Conservation (phyloP, 78 protist genomes). For the Isochrysis galbana region DNA sequence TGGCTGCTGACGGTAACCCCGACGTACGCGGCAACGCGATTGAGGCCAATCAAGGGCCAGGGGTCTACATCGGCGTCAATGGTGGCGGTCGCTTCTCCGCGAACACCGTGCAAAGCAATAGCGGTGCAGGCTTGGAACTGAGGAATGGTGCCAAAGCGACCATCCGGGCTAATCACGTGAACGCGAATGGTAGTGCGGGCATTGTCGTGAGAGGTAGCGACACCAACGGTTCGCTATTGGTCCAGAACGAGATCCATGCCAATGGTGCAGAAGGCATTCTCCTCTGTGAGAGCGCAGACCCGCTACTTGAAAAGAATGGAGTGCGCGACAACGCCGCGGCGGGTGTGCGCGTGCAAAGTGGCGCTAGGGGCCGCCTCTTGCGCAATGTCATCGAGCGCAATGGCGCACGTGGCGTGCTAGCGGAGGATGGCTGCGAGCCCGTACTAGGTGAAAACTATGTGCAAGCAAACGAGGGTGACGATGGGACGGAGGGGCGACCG, state of each 20-base stretch:
- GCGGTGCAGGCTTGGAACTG: not conserved
- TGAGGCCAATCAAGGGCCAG: not conserved
- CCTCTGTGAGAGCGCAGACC: not conserved
- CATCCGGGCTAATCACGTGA: not conserved
- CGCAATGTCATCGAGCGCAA: not conserved
- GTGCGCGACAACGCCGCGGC: not conserved
- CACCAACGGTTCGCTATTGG: not conserved
- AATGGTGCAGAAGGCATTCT: not conserved
- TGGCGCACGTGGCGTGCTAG: not conserved
- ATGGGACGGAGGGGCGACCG: not conserved
- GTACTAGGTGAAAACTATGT: not conserved
- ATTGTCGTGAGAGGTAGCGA: not conserved
- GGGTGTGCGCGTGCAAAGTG: not conserved
- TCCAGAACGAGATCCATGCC: not conserved
- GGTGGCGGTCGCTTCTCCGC: not conserved
- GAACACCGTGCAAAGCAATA: not conserved
- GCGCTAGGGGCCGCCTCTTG: not conserved
- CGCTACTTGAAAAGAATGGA: not conserved
- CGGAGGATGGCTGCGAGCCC: not conserved
- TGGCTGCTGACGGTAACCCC: not conserved
- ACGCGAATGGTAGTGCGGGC: not conserved
- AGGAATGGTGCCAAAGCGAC: not conserved
- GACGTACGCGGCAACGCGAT: not conserved
- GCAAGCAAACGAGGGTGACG: not conserved
- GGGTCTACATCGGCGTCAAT: not conserved